Evolutionary conservation across 2,329 filamentous ascomycete genomes (phyloP).

Genomic region (Clonostachys byssicola): DNA sequence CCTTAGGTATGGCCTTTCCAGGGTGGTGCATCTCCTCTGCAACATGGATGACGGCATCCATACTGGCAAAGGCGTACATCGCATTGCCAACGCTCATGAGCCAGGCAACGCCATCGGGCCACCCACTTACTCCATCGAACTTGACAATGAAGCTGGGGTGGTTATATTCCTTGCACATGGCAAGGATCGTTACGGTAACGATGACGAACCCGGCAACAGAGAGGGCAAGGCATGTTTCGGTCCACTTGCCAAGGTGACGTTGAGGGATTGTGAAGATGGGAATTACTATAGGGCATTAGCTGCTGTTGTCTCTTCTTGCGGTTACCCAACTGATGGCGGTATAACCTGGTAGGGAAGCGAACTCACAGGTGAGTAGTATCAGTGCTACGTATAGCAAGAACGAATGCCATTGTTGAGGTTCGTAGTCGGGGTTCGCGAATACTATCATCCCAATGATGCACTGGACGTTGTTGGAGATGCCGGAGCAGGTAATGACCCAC

Average conservation of each 20-base stretch:
- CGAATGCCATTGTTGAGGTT: slow-evolving; percentile 8
- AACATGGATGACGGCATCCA: slow-evolving; percentile 8
- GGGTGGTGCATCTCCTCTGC: slow-evolving; percentile 9
- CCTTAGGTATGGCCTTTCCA: slow-evolving; percentile 5
- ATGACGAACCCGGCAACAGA: slow-evolving; percentile 7
- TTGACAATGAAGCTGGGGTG: slow-evolving; percentile 3
- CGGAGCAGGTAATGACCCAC: slow-evolving; percentile 12
- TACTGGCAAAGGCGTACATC: slow-evolving; percentile 9
- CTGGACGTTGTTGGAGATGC: slow-evolving; percentile 8
- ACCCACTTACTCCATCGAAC: slow-evolving; percentile 6
- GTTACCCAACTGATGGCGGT: too few species aligned
- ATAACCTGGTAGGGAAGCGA: too few species aligned
- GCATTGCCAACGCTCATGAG: slow-evolving; percentile 8
- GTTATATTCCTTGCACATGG: slow-evolving; percentile 8
- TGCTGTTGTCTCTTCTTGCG: too few species aligned
- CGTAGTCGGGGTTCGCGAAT: slow-evolving; percentile 6
- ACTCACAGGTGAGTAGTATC: slow-evolving; percentile 7
- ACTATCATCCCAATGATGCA: slow-evolving; percentile 9
- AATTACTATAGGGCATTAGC: slow-evolving; percentile 3
- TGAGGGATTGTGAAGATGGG: slow-evolving; percentile 11
- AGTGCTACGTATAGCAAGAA: slow-evolving; percentile 9
- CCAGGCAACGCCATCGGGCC: slow-evolving; percentile 8
- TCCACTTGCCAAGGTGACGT: slow-evolving; percentile 7
- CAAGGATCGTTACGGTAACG: background rate
- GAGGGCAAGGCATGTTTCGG: slow-evolving; percentile 4